Percentiles rank a stretch among this genome's conserved stretches.
Evolutionary conservation across 208 protist genomes (phyloP).

Genomic region (Acanthamoeba culbertsoni): DNA sequence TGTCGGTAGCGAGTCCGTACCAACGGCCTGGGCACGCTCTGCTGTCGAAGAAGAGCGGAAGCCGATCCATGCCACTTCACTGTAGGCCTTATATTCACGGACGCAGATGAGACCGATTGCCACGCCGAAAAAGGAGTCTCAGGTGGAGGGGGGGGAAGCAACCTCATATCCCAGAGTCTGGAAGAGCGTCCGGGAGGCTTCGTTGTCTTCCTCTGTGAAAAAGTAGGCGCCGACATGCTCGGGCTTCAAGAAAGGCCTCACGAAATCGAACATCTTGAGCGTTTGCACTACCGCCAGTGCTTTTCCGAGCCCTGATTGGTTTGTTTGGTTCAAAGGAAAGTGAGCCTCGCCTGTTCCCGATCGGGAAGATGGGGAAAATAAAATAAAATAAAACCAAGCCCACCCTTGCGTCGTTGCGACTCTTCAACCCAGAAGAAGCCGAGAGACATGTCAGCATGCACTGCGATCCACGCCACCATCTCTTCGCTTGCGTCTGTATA

Average conservation of each 20-base stretch:
- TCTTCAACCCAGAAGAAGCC: constrained; percentile 25
- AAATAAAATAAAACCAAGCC: too few relatives aligned
- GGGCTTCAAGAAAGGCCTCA: not conserved
- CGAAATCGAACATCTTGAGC: not conserved
- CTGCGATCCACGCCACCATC: constrained; percentile 8
- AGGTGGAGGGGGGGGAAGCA: not conserved
- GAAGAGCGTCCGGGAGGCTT: not conserved
- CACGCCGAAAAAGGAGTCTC: not conserved
- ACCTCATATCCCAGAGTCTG: not conserved
- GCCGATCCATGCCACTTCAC: too few relatives aligned
- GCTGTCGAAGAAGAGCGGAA: too few relatives aligned
- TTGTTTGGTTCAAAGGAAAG: too few relatives aligned
- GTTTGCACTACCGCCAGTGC: not conserved
- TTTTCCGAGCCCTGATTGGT: not conserved
- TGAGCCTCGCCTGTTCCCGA: too few relatives aligned
- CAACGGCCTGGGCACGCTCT: too few relatives aligned
- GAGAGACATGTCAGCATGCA: not conserved
- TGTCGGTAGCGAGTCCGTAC: not conserved
- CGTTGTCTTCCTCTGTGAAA: not conserved
- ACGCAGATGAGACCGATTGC: not conserved
- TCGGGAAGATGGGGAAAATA: too few relatives aligned
- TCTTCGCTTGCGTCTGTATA: not conserved
- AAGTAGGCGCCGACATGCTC: not conserved
- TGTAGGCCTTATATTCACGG: not conserved
- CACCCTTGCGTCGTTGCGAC: not conserved